Evolutionary conservation across 768 basidiomycete genomes (phyloP).

Genomic region (Hirschioporus abietinus): DNA sequence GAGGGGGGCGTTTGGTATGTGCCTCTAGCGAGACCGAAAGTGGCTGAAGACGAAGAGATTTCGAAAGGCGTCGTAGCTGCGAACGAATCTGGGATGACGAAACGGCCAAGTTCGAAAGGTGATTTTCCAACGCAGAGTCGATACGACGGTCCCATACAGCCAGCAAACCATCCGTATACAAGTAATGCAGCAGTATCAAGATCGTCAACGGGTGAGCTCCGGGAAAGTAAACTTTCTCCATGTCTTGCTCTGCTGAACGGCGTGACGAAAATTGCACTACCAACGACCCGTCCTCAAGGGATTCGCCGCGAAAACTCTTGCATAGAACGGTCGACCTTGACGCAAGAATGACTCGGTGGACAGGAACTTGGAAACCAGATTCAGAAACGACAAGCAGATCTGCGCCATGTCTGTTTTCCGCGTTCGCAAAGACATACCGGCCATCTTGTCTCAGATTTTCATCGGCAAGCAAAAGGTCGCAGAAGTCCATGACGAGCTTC

Average conservation of each 20-base stretch:
- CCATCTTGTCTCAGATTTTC: slow-evolving; percentile 12
- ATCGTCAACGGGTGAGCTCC: slow-evolving; percentile 61
- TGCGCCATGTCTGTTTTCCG: slow-evolving; percentile 43
- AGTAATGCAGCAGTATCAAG: slow-evolving; percentile 72
- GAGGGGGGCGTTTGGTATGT: slow-evolving; percentile 50
- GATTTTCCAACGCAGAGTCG: slow-evolving; percentile 34
- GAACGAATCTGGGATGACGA: slow-evolving; percentile 45
- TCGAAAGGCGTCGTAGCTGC: slow-evolving; percentile 58
- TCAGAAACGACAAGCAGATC: slow-evolving; percentile 48
- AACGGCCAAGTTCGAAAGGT: slow-evolving; percentile 35
- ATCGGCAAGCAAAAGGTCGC: slow-evolving; percentile 12
- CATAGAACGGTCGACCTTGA: slow-evolving; percentile 48
- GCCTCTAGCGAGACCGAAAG: slow-evolving; percentile 53
- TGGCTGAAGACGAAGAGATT: slow-evolving; percentile 49
- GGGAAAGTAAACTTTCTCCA: slow-evolving; percentile 35
- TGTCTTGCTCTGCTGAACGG: not conserved
- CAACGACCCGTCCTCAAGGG: slow-evolving; percentile 23
- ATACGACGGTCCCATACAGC: slow-evolving; percentile 83
- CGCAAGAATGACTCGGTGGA: slow-evolving; percentile 61
- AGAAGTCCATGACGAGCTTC: slow-evolving; percentile 18
- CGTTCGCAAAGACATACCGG: slow-evolving; percentile 9
- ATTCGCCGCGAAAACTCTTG: slow-evolving; percentile 33
- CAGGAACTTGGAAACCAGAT: slow-evolving; percentile 42
- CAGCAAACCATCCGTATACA: slow-evolving; percentile 84
- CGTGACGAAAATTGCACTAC: slow-evolving; percentile 17